Percentiles rank a stretch among this genome's conserved stretches.
phyloP scores from a whole-genome alignment of 192 early-diverging fungal genomes.

The Podila verticillata region DNA sequence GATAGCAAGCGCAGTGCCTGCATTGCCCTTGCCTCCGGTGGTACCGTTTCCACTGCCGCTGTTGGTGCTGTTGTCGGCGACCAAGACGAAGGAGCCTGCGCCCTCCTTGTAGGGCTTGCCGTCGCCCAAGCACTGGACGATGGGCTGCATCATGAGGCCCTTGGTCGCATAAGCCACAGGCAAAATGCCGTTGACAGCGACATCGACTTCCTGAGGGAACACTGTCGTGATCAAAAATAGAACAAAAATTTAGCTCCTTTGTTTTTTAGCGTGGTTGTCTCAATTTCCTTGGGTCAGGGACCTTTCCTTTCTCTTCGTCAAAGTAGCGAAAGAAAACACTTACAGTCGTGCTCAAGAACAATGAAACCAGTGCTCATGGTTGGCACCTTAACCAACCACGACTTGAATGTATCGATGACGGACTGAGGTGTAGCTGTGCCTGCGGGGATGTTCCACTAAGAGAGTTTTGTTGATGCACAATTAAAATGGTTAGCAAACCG shows the following conservation, averaged over 20 bases:
- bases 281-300: background rate
- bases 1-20: no score
- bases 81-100: constrained; percentile 29
- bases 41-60: background rate
- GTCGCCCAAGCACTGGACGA: constrained; percentile 52
- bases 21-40: background rate
- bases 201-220: constrained; percentile 56
- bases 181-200: constrained; percentile 50
- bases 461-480: background rate
- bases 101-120: constrained; percentile 50
- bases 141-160: constrained; percentile 42
- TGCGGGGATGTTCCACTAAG: constrained; percentile 45
- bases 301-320: background rate
- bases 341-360: constrained; percentile 61
- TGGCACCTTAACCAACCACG: constrained; percentile 56
- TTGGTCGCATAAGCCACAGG: constrained; percentile 35
- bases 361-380: constrained; percentile 57
- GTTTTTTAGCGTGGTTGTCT: no score
- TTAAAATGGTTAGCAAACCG: background rate
- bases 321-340: background rate
- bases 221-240: constrained; percentile 17
- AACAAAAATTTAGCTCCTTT: constrained; percentile 14
- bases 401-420: constrained; percentile 44
- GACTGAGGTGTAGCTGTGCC: constrained; percentile 23
- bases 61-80: background rate